phyloP scores from a whole-genome alignment of 768 basidiomycete genomes.

The Megacollybia marginata region DNA sequence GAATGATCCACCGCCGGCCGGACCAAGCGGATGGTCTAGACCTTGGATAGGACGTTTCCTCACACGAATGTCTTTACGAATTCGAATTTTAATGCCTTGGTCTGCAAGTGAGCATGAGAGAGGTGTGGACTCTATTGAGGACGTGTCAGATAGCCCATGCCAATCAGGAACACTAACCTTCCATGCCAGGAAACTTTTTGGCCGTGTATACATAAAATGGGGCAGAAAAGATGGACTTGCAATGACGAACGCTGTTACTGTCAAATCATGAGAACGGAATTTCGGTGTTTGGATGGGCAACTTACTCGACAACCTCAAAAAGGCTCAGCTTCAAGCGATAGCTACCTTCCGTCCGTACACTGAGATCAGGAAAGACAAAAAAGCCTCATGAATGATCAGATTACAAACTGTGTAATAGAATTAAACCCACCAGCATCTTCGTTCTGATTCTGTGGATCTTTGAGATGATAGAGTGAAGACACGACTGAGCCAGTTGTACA shows the following conservation, averaged over 20 bases:
- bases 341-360: slow-evolving; percentile 86
- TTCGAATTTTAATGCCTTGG: slow-evolving; percentile 93
- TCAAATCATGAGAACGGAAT: background rate
- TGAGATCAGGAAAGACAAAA: slow-evolving; percentile 95
- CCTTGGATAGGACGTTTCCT: slow-evolving; percentile 57
- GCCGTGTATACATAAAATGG: slow-evolving; percentile 94
- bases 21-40: slow-evolving; percentile 7
- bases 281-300: background rate
- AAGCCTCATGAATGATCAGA: slow-evolving; percentile 54
- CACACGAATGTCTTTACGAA: slow-evolving; percentile 84
- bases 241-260: slow-evolving; percentile 73
- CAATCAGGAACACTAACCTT: slow-evolving; percentile 44
- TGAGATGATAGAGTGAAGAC: slow-evolving; percentile 85
- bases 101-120: slow-evolving; percentile 89
- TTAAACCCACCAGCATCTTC: slow-evolving; percentile 24
- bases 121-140: slow-evolving; percentile 70
- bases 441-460: slow-evolving; percentile 52
- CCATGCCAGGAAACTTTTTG: slow-evolving; percentile 96
- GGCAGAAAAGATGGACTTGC: slow-evolving; percentile 82
- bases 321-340: slow-evolving; percentile 68
- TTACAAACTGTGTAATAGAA: background rate
- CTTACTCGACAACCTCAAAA: slow-evolving; percentile 88
- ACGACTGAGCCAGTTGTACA: slow-evolving; percentile 91
- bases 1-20: slow-evolving; percentile 2
- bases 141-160: slow-evolving; percentile 2